Conservation (phyloP, 768 basidiomycete species). For the Panaeolus papilionaceus region DNA sequence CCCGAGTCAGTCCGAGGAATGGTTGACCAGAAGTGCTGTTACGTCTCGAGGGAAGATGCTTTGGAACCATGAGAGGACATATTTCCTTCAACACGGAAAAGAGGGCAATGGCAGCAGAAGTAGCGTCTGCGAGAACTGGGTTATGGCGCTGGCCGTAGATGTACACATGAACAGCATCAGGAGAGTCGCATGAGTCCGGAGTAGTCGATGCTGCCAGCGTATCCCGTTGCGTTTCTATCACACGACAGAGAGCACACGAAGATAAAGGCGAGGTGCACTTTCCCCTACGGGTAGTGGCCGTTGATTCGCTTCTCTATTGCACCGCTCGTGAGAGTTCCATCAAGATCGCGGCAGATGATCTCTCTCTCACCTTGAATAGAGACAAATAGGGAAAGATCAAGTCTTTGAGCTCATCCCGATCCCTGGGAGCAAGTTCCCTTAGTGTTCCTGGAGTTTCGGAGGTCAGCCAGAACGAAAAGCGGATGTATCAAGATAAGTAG, state of each 20-base stretch:
- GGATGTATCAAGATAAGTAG: slow-evolving; percentile 17
- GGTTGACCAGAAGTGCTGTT: slow-evolving; percentile 49
- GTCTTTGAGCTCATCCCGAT: slow-evolving; percentile 44
- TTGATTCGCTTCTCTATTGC: slow-evolving; percentile 15
- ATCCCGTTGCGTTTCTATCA: neutral
- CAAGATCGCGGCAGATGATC: slow-evolving; percentile 20
- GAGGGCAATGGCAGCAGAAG: slow-evolving; percentile 55
- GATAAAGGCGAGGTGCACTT: neutral
- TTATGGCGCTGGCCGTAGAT: slow-evolving; percentile 15
- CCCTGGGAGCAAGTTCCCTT: slow-evolving; percentile 41
- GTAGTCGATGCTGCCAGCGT: neutral
- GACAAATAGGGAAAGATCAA: slow-evolving; percentile 33
- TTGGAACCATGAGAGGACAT: slow-evolving; percentile 48
- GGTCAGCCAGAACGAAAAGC: slow-evolving; percentile 23
- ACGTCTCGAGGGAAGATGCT: slow-evolving; percentile 57
- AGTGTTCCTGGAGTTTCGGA: slow-evolving; percentile 37
- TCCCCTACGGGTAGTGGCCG: neutral
- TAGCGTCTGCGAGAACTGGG: slow-evolving; percentile 41
- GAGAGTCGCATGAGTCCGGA: neutral
- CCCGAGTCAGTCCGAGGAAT: slow-evolving; percentile 57
- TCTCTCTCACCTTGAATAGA: slow-evolving; percentile 22
- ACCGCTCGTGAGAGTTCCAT: slow-evolving; percentile 21
- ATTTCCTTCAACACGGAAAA: slow-evolving; percentile 59
- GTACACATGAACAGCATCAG: neutral
- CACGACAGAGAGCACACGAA: neutral